A percentile compares a stretch with the other conserved stretches of the same genome.
Conservation (phyloP, 2,329 filamentous ascomycete species). For the Alternaria brassicicola region DNA sequence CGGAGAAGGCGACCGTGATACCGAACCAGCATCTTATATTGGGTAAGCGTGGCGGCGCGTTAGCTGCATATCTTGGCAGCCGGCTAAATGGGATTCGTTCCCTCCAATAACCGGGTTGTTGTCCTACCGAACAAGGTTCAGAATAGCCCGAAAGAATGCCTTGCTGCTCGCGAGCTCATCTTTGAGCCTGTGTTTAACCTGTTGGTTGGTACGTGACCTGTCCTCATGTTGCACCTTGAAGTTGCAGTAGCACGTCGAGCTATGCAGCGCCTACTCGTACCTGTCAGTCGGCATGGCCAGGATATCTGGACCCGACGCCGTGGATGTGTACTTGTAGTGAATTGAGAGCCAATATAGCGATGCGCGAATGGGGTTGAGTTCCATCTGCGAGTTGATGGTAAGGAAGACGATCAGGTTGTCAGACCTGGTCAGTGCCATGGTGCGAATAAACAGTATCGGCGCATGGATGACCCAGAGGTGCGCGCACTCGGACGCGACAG, state of each 20-base stretch:
- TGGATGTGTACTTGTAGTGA: background rate
- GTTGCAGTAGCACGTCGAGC: constrained; percentile 10
- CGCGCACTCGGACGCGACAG: background rate
- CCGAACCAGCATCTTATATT: constrained; percentile 30
- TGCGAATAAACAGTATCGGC: background rate
- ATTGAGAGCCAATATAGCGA: background rate
- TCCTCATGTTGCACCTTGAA: constrained; percentile 19
- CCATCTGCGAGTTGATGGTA: background rate
- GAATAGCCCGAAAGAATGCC: constrained; percentile 12
- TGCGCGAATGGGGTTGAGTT: background rate
- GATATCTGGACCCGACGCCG: background rate
- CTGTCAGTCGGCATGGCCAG: background rate
- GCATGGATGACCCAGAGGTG: background rate
- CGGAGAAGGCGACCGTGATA: constrained; percentile 34
- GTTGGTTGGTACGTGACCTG: constrained; percentile 4
- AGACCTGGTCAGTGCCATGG: background rate
- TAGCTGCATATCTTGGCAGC: constrained; percentile 26
- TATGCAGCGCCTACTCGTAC: background rate
- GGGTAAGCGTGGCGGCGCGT: constrained; percentile 33
- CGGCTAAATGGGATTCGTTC: constrained; percentile 31
- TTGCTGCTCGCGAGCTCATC: constrained; percentile 2
- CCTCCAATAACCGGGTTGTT: constrained; percentile 27
- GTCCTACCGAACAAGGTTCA: constrained; percentile 21
- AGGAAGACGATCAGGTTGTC: background rate
- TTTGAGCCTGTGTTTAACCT: constrained; percentile 16